Evolutionary conservation across 768 basidiomycete species (phyloP), one percentile per base, ranked within the genome.

Genomic region (Candolleomyces aberdarensis): DNA sequence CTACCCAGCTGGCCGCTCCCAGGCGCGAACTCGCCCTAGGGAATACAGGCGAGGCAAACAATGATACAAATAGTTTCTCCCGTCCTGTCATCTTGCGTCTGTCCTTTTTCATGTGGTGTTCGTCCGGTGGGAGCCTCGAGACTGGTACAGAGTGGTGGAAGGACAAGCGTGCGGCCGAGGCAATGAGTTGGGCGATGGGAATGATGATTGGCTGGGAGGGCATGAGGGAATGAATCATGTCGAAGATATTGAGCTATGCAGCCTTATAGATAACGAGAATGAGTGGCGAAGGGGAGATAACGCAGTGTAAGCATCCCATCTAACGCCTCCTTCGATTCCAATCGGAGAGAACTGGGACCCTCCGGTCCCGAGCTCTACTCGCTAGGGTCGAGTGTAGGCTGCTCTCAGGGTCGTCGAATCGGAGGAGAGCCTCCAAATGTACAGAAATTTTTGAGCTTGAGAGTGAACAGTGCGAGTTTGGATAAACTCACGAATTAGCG

Each of bases 361-460:
- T 80, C 78, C 8, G 79, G 76, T 5, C 74, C 62, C 8, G 92
- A 75, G 1, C 87, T 89, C 80, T 87, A 90, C 49, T 83, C 81
- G 0, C 85, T 83, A 0, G 90, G 83, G 87, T 3, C 91, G 83
- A 6, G 85, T 76, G 56, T 91, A 77, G 0, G 91, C 88, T 0
- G 82, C 72, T 47, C 79, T 82, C 20, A 88, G 71, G 13, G 75
- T 29, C 0, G 71, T 60, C 1, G 78, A 62, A 9, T 75, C 62
- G 0, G 80, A 72, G 1, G 67, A 70, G 49, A 85, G 74, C 41
- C 71, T 78, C 2, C 69, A 54, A 91, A 77, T 0, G 86, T 84
- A 58, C 81, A 80, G 10, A 79, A 83, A 0, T 87, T 85, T 47
- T 88, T 79, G 46, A 77, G 78, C 6, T 75, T 77, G 4, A 92